phyloP scores from a whole-genome alignment of 2,329 filamentous ascomycete genomes.

The Bretziella fagacearum region DNA sequence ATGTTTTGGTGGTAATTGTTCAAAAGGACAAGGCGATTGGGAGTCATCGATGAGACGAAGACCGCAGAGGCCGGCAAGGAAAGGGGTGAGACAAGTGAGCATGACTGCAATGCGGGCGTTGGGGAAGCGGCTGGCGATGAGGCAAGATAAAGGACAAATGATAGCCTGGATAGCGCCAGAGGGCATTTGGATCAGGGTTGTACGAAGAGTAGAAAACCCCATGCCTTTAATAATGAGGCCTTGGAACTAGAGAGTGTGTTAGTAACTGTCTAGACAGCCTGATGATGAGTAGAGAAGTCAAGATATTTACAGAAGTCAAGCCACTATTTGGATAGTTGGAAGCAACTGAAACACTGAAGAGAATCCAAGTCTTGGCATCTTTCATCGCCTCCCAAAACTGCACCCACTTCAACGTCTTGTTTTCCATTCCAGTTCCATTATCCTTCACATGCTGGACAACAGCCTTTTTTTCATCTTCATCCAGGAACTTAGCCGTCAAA shows the following conservation, averaged over 20 bases:
- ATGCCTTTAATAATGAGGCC: conserved; percentile 9
- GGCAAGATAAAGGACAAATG: conserved; percentile 13
- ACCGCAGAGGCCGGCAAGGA: conserved; percentile 14
- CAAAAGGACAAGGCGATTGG: neutral
- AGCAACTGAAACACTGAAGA: conserved; percentile 34
- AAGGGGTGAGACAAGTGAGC: conserved; percentile 15
- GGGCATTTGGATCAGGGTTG: conserved; percentile 14
- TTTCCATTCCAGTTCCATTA: conserved; percentile 30
- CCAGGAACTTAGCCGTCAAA: conserved; percentile 14
- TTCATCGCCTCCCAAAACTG: conserved; percentile 36
- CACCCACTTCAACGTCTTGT: conserved; percentile 30
- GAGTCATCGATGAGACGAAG: conserved; percentile 15
- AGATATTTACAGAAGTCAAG: neutral
- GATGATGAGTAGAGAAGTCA: neutral
- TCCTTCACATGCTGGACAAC: conserved; percentile 35
- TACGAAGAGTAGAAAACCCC: conserved; percentile 1
- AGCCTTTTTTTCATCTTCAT: conserved; percentile 26
- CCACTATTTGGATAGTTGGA: conserved; percentile 46
- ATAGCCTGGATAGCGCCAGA: conserved; percentile 10
- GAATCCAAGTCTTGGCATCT: conserved; percentile 44
- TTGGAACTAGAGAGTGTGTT: conserved; percentile 3
- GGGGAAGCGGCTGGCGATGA: conserved; percentile 12
- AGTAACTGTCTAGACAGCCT: neutral
- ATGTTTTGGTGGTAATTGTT: neutral
- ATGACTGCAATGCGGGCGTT: conserved; percentile 16